Evolutionary conservation across 768 basidiomycete genomes (phyloP), one percentile per base, ranked within the genome.

Genomic region (Leucocoprinus leucothites): DNA sequence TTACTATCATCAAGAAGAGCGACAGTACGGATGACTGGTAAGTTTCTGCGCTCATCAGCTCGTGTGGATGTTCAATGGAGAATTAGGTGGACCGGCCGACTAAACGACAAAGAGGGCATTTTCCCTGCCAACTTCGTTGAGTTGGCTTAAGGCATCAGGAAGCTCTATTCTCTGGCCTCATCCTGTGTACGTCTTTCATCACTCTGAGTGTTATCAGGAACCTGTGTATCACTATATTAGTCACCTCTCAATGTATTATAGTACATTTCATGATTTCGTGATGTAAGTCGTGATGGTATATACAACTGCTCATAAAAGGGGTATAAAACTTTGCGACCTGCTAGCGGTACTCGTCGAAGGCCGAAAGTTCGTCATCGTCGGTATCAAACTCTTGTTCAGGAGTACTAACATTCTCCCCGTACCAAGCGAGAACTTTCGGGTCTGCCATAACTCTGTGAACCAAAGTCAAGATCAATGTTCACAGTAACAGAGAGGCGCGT

Each of bases 121-220:
- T 92, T 93, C 67, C 90, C 90, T 31, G 90, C 90, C 14, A 91
- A 91, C 66, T 90, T 89, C 62, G 87, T 91, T n/a, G 87, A 90
- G 64, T 68, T 90, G 50, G 70, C 72, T 34, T 78, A 26, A 38
- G 16, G 3, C 38, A 9, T n/a, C 16, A 6, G 31, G 31, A 11
- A 31, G 11, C 11, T 5, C 6, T 11, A 31, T 31, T 31, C 31
- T 31, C 31, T 11, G 5, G 31, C 11, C 31, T 31, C 31, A 31
- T 5, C 31, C 5, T 31, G 31, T 11, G n/a, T 31, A 31, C 11
- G 31, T n/a, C 31, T 31, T 31, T 5, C 31, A 31, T 31, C 31
- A 31, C 31, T 31, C 31, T 11, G 11, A 31, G 31, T 31, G 11
- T 11, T 31, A 31, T 31, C 11, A 31, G 11, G 31, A 5, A 31